These are phyloP conservation scores for Ogataea angusta DNA, from an alignment of 805 yeast genomes.

Conservation along the genomic window DNA sequence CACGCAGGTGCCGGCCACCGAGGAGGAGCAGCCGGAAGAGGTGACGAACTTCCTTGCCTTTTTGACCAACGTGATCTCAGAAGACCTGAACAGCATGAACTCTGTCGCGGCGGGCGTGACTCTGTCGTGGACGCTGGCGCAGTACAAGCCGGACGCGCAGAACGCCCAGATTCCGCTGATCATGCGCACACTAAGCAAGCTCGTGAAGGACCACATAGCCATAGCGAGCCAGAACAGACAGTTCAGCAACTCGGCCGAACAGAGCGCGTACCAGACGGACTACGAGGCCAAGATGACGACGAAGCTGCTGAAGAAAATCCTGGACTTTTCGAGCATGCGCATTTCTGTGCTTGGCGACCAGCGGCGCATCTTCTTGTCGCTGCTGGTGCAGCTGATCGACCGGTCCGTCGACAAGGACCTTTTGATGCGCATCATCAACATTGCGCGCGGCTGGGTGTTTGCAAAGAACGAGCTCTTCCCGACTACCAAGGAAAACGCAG, in stretches of 20 bases:
- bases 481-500: conserved; percentile 93
- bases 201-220: conserved; percentile 82
- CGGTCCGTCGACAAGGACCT: conserved; percentile 77
- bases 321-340: conserved; percentile 75
- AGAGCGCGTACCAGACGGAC: conserved; percentile 37
- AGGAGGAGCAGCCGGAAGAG: conserved; percentile 59
- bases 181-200: conserved; percentile 83
- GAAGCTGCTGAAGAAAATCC: conserved; percentile 66
- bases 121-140: conserved; percentile 75
- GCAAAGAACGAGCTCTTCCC: conserved; percentile 82
- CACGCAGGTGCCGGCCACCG: conserved; percentile 37
- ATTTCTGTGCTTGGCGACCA: conserved; percentile 90
- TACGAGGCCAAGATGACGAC: conserved; percentile 80
- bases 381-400: conserved; percentile 87
- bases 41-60: conserved; percentile 58
- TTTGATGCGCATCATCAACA: conserved; percentile 66
- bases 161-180: conserved; percentile 73
- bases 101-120: conserved; percentile 87
- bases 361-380: conserved; percentile 79
- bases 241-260: conserved; percentile 19
- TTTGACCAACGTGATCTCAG: conserved; percentile 67
- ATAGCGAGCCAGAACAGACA: conserved; percentile 48
- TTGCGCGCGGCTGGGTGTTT: conserved; percentile 89
- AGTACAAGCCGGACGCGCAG: conserved; percentile 66
- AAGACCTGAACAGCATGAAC: conserved; percentile 66